Conservation (phyloP, 495 filamentous ascomycete species). For the Aspergillus panamensis region DNA sequence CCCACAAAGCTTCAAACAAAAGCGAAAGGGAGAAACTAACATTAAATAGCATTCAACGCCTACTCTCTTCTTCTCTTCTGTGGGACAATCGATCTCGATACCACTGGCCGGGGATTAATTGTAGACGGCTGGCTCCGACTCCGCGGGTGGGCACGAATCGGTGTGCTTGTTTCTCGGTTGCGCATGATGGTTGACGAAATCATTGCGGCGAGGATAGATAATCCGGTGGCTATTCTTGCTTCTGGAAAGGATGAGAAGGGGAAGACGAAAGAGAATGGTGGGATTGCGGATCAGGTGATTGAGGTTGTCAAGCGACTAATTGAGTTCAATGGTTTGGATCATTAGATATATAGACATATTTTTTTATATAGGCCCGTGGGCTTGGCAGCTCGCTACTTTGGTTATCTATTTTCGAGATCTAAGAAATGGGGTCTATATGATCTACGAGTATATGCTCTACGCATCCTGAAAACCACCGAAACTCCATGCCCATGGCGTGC, state of each 20-base stretch:
- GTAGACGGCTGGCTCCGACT: conserved; percentile 92
- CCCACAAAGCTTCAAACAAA: neutral
- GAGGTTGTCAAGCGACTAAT: conserved; percentile 72
- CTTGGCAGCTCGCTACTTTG: too few species aligned
- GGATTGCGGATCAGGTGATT: conserved; percentile 63
- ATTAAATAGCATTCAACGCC: conserved; percentile 70
- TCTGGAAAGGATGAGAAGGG: conserved; percentile 14
- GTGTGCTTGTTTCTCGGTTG: conserved; percentile 79
- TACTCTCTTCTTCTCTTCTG: conserved; percentile 90
- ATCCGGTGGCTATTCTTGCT: conserved; percentile 55
- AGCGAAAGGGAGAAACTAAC: conserved; percentile 1
- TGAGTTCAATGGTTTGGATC: conserved; percentile 84
- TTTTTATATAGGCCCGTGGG: neutral
- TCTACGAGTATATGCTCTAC: too few species aligned
- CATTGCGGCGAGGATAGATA: conserved; percentile 72
- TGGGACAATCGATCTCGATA: conserved; percentile 80
- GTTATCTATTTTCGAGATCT: too few species aligned
- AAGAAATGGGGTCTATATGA: too few species aligned
- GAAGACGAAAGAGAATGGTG: conserved; percentile 1
- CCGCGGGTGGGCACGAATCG: conserved; percentile 91
- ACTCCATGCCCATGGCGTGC: too few species aligned
- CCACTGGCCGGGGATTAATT: conserved; percentile 78
- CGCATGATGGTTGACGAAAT: conserved; percentile 82
- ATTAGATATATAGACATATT: conserved; percentile 28
- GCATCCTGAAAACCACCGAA: too few species aligned